Evolutionary conservation across 148 eudicot genomes (phyloP), one percentile per base, ranked within the genome.

Genomic region (Chenopodium quinoa): DNA sequence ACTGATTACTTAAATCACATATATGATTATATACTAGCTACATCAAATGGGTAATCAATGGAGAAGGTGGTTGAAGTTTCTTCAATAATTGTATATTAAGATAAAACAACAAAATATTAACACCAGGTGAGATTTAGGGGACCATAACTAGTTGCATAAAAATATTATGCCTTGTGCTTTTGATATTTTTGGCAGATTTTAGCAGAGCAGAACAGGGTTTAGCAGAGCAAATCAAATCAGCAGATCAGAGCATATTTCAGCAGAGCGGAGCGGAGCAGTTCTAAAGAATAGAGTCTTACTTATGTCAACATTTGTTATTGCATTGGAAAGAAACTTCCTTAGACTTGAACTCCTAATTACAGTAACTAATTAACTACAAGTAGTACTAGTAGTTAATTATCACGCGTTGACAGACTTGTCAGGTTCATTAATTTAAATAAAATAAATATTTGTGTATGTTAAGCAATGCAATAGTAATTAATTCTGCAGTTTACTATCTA

Each of bases 381-480:
- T 37, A 37, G 23, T 56, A 23, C 58, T 58, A 37, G 58, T 40
- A n/a, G 54, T 14, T 34, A 71, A 52, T 27, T 25, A 80, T 66
- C 82, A 80, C 62, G 62, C 82, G 77, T 44, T 54, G 37, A 46
- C 76, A 56, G 48, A 37, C 13, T 60, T 71, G 76, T 37, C 76
- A 71, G 69, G 27, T 46, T 48, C 17, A 5, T 32, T 19, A 25
- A 68, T 50, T 19, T 48, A 27, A 52, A 54, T 48, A 63, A 44
- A 1, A 34, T 37, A 34, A 37, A 6, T 37, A 71, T 71, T 22
- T 22, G 16, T 22, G 37, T 71, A 44, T 40, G 16, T 22, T 73
- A 34, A 62, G 62, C 47, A 16, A 27, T 34, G 9, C 27, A 40
- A 34, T 54, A 58, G 32, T 56, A 56, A 17, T 56, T 56, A 56